phyloP scores from a whole-genome alignment of 148 eudicot species.

The Nepenthes gracilis region DNA sequence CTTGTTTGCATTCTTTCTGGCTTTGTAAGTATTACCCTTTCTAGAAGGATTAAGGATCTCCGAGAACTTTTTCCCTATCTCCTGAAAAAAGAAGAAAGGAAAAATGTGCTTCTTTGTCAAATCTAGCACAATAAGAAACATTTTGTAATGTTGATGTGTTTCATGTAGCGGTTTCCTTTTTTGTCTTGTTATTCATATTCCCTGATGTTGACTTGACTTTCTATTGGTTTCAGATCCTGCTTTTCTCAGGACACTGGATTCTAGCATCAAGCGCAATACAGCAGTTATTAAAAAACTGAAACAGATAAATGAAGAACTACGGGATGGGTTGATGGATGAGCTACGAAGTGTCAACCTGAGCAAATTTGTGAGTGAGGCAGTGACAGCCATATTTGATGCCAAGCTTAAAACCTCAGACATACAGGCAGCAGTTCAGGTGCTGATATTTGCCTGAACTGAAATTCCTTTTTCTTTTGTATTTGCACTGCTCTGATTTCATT shows the following conservation, averaged over 20 bases:
- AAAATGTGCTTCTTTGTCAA: no score
- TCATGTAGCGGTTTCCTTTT: neutral
- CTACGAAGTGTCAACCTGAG: conserved; percentile 83
- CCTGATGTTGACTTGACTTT: neutral
- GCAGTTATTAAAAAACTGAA: conserved; percentile 95
- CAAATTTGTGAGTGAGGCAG: conserved; percentile 98
- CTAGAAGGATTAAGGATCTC: no score
- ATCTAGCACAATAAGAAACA: no score
- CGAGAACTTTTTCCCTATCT: no score
- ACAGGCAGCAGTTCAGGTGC: conserved; percentile 93
- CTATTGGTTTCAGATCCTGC: conserved; percentile 43
- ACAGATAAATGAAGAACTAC: conserved; percentile 92
- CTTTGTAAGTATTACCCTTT: no score
- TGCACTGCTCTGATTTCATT: neutral
- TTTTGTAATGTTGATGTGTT: neutral
- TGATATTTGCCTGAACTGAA: neutral
- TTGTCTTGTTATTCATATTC: conserved; percentile 1
- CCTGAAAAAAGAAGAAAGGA: no score
- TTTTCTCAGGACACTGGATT: conserved; percentile 79
- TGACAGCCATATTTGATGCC: conserved; percentile 85
- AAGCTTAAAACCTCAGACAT: conserved; percentile 89
- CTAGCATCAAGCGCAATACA: conserved; percentile 96
- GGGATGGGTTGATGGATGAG: conserved; percentile 93
- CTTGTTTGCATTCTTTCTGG: neutral
- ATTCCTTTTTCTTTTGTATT: neutral